These are phyloP conservation scores for Apium graveolens DNA, from an alignment of 129 eudicot genomes.

Conservation along the genomic window DNA sequence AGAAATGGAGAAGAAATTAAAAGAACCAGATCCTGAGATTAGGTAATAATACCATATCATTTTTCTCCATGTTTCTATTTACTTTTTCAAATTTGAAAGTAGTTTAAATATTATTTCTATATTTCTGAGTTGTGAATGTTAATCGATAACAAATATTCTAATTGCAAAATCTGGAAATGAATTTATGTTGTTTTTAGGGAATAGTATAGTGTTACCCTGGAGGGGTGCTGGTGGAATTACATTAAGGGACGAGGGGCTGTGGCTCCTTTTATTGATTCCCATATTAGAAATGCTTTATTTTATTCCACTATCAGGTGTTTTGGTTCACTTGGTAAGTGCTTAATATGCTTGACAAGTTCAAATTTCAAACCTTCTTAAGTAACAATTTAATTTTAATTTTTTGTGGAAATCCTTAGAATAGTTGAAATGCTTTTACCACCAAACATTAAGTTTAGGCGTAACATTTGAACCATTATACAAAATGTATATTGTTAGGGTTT, in stretches of 20 bases:
- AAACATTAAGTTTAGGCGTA: not conserved
- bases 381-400: not conserved
- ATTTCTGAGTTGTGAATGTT: not conserved
- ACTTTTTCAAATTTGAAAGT: not conserved
- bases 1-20: slow-evolving; percentile 41
- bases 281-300: not conserved
- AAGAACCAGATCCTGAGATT: slow-evolving; percentile 49
- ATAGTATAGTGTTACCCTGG: not conserved
- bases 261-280: not conserved
- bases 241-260: not conserved
- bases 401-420: not conserved
- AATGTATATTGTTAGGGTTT: not conserved
- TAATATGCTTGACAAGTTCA: not conserved
- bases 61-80: not conserved
- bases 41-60: slow-evolving; percentile 39
- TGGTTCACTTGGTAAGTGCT: not conserved
- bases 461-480: not conserved
- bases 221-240: not conserved
- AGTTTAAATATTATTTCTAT: not conserved
- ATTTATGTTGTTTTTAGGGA: not conserved
- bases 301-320: not conserved
- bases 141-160: not conserved
- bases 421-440: not conserved
- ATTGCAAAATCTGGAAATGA: not conserved
- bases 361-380: not conserved